Evolutionary conservation across 345 rosid species (phyloP).

Genomic region (Triadica sebifera): DNA sequence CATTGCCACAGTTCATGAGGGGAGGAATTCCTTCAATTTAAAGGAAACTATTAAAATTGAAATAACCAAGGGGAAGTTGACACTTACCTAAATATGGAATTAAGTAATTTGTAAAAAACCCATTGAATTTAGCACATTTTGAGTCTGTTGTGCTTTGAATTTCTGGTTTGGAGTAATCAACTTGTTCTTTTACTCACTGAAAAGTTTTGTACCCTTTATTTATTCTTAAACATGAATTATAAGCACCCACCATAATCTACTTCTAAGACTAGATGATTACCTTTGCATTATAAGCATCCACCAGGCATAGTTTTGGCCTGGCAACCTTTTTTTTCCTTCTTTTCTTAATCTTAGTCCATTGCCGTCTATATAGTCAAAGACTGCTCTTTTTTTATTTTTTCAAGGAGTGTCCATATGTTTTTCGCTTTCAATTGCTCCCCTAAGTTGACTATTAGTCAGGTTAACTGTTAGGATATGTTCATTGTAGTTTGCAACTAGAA

Average conservation of each 20-base stretch:
- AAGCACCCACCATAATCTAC: too few species aligned
- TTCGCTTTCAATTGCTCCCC: too few species aligned
- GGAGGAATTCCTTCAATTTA: not conserved
- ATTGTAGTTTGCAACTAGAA: too few species aligned
- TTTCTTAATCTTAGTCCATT: not conserved
- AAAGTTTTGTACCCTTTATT: not conserved
- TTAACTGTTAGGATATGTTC: too few species aligned
- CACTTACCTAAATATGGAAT: too few species aligned
- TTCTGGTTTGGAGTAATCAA: not conserved
- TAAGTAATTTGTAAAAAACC: not conserved
- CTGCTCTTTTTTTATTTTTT: too few species aligned
- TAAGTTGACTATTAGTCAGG: too few species aligned
- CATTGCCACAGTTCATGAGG: not conserved
- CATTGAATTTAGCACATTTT: not conserved
- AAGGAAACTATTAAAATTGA: not conserved
- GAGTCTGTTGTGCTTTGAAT: not conserved
- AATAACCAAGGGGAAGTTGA: too few species aligned
- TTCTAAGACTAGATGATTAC: not conserved
- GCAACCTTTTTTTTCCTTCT: not conserved
- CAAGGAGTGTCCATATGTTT: too few species aligned
- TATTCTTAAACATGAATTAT: too few species aligned
- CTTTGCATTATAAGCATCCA: too few species aligned
- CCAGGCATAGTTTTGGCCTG: too few species aligned
- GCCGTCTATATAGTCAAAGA: not conserved
- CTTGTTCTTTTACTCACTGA: not conserved